Evolutionary conservation across 805 yeast species (phyloP).

Genomic region (Scheffersomyces ergatensis): DNA sequence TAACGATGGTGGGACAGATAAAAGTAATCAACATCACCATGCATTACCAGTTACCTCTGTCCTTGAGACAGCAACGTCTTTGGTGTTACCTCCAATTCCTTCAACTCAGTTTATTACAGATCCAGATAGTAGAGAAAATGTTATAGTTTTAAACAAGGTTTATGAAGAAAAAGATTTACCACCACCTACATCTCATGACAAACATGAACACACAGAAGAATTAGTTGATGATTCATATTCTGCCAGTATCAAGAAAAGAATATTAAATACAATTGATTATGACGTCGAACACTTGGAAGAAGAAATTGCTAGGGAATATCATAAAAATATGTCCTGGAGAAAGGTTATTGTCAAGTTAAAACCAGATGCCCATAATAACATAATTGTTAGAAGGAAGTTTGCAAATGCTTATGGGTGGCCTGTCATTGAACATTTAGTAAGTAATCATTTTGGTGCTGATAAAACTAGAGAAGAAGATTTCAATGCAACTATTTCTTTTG

Average conservation of each 20-base stretch:
- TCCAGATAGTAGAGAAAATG: conserved; percentile 61
- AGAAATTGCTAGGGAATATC: conserved; percentile 85
- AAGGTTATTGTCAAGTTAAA: conserved; percentile 81
- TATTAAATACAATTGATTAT: conserved; percentile 23
- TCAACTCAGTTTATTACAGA: conserved; percentile 61
- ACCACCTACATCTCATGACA: neutral
- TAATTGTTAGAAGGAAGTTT: conserved; percentile 82
- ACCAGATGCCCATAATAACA: conserved; percentile 96
- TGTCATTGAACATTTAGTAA: conserved; percentile 77
- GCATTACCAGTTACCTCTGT: conserved; percentile 70
- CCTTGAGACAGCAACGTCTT: conserved; percentile 72
- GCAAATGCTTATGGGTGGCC: conserved; percentile 96
- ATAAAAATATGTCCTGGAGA: conserved; percentile 80
- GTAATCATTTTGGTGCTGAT: conserved; percentile 52
- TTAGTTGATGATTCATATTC: neutral
- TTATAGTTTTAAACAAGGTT: conserved; percentile 78
- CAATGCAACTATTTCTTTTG: neutral
- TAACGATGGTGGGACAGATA: conserved; percentile 9
- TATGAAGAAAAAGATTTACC: conserved; percentile 71
- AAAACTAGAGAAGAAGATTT: conserved; percentile 12
- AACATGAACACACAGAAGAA: neutral
- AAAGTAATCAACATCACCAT: conserved; percentile 12
- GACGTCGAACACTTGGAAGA: conserved; percentile 61
- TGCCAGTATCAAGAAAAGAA: conserved; percentile 12
- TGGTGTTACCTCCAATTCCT: conserved; percentile 80